These are phyloP conservation scores for Agrostemma githago DNA, from an alignment of 148 eudicot species.

Conservation along the genomic window DNA sequence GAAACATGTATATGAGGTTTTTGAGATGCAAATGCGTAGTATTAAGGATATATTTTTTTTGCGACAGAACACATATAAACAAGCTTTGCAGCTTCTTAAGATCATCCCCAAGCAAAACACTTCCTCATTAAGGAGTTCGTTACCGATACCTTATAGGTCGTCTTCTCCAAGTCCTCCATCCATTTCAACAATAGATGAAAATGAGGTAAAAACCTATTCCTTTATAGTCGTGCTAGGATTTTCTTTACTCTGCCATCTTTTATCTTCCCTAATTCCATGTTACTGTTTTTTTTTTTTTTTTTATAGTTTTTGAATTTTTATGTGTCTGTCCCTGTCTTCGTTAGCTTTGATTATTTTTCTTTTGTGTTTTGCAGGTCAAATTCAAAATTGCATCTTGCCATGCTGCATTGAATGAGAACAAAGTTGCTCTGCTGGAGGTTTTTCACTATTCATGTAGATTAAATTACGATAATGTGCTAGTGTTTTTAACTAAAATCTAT, in stretches of 20 bases:
- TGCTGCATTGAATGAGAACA: conserved; percentile 62
- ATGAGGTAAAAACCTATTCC: conserved; percentile 50
- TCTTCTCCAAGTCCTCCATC: conserved; percentile 71
- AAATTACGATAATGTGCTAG: background rate
- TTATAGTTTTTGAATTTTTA: background rate
- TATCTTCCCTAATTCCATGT: background rate
- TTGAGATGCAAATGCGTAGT: conserved; percentile 4
- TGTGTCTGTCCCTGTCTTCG: background rate
- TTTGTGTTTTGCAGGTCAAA: conserved; percentile 53
- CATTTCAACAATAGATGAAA: conserved; percentile 60
- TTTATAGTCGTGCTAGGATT: background rate
- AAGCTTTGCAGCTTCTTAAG: conserved; percentile 77
- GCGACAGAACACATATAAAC: conserved; percentile 73
- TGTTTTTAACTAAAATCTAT: background rate
- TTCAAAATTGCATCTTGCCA: conserved; percentile 80
- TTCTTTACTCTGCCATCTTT: background rate
- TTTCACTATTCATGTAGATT: conserved; percentile 17
- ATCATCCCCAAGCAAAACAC: conserved; percentile 61
- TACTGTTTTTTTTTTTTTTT: background rate
- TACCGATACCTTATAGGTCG: conserved; percentile 64
- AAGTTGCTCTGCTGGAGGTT: conserved; percentile 84
- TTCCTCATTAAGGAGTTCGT: conserved; percentile 55
- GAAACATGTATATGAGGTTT: background rate
- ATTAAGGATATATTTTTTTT: conserved; percentile 5
- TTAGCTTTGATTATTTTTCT: background rate